Conservation (phyloP, 2,329 filamentous ascomycete species). For the Paracoccidioides brasiliensis region DNA sequence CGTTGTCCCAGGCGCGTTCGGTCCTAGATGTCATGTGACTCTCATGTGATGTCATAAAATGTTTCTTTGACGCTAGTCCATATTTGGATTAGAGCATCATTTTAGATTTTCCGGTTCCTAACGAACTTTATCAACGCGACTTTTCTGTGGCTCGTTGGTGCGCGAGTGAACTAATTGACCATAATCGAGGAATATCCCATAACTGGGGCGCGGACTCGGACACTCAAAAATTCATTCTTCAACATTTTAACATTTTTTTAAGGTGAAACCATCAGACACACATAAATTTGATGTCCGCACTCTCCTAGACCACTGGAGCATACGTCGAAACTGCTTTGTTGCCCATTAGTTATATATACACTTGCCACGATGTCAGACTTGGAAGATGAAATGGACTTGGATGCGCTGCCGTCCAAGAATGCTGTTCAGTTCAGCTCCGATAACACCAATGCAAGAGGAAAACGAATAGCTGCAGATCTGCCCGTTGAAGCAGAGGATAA, state of each 20-base stretch:
- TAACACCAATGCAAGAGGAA: slow-evolving; percentile 58
- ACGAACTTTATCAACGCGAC: slow-evolving; percentile 31
- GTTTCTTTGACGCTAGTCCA: neutral
- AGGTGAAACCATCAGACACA: too few relatives aligned
- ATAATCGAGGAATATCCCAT: too few relatives aligned
- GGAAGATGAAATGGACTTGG: slow-evolving; percentile 57
- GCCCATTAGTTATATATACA: neutral
- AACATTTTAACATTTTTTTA: too few relatives aligned
- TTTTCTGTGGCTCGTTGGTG: too few relatives aligned
- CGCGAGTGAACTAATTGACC: too few relatives aligned
- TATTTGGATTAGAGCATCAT: neutral
- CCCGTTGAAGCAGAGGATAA: slow-evolving; percentile 90
- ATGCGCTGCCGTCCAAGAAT: slow-evolving; percentile 39
- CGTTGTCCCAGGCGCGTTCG: too few relatives aligned
- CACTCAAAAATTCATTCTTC: too few relatives aligned
- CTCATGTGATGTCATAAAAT: neutral
- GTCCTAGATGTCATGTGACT: neutral
- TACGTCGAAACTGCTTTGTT: neutral
- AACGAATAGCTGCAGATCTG: slow-evolving; percentile 81
- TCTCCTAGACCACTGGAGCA: slow-evolving; percentile 1
- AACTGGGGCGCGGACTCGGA: too few relatives aligned
- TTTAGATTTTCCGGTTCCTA: slow-evolving; percentile 28
- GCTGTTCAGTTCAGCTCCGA: slow-evolving; percentile 60
- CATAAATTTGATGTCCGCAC: too few relatives aligned
- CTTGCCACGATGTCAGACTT: slow-evolving; percentile 38